Evolutionary conservation across 352 stramenopile genomes (phyloP).

Genomic region (Pythium dissotocum): DNA sequence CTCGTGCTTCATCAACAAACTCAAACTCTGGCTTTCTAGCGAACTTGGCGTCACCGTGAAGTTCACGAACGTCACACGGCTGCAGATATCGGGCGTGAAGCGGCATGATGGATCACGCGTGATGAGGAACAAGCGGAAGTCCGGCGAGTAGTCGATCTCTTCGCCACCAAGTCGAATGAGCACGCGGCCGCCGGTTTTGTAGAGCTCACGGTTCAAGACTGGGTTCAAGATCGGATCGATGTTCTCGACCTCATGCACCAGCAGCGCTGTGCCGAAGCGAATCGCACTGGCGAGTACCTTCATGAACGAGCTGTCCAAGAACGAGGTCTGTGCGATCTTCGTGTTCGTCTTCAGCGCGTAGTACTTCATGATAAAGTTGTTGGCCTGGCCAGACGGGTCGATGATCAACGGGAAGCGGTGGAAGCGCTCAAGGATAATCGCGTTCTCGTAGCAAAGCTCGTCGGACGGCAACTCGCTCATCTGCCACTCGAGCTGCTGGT

Average conservation of each 20-base stretch:
- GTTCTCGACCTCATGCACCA: slow-evolving; percentile 99
- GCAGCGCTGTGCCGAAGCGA: slow-evolving; percentile 97
- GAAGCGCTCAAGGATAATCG: slow-evolving; percentile 97
- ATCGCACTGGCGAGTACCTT: slow-evolving; percentile 99
- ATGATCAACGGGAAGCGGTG: slow-evolving; percentile 98
- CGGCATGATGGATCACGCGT: slow-evolving; percentile 97
- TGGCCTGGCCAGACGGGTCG: slow-evolving; percentile 97
- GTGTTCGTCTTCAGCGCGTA: slow-evolving; percentile 90
- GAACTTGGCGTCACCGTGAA: slow-evolving; percentile 99
- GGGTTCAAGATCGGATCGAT: slow-evolving; percentile 99
- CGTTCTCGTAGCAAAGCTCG: slow-evolving; percentile 98
- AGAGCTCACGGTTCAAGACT: slow-evolving; percentile 98
- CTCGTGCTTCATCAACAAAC: slow-evolving; percentile 95
- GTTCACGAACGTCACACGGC: slow-evolving; percentile 98
- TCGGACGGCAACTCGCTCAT: slow-evolving; percentile 96
- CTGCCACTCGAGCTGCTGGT: slow-evolving; percentile 94
- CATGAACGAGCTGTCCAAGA: slow-evolving; percentile 99
- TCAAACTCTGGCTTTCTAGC: slow-evolving; percentile 97
- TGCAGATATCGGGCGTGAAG: slow-evolving; percentile 99
- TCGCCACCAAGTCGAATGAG: slow-evolving; percentile 98
- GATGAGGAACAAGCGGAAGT: slow-evolving; percentile 99
- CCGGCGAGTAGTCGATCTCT: slow-evolving; percentile 99
- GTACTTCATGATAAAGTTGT: slow-evolving; percentile 98
- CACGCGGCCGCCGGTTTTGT: slow-evolving; percentile 97
- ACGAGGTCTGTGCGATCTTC: slow-evolving; percentile 98